phyloP scores from a whole-genome alignment of 2,329 filamentous ascomycete genomes.

The Pseudocercospora pini-densiflorae region DNA sequence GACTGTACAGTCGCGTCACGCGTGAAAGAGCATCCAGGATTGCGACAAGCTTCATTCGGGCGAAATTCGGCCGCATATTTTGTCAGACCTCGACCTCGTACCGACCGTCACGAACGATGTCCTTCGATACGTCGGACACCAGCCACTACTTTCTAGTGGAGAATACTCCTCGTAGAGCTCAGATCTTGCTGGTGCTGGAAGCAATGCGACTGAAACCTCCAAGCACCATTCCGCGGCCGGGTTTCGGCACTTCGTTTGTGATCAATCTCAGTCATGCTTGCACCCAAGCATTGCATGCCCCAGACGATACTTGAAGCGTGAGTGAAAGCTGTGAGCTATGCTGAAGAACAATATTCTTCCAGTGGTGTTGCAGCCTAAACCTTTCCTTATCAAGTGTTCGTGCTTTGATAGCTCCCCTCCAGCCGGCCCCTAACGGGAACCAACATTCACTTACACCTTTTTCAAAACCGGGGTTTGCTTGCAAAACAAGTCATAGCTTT shows the following conservation, averaged over 20 bases:
- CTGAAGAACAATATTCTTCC: background rate
- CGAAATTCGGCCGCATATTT: background rate
- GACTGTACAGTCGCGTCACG: no score
- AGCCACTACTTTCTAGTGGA: no score
- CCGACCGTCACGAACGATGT: no score
- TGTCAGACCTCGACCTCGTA: background rate
- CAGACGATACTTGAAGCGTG: background rate
- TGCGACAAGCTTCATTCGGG: background rate
- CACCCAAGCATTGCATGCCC: background rate
- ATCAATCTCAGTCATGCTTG: background rate
- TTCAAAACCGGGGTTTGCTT: background rate
- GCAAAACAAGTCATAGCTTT: background rate
- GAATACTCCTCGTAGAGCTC: no score
- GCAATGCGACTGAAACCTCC: background rate
- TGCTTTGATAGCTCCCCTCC: background rate
- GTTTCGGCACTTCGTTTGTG: background rate
- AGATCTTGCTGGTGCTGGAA: no score
- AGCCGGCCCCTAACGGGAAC: background rate
- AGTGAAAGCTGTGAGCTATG: background rate
- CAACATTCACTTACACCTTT: conserved; percentile 4
- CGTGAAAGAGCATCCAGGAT: background rate
- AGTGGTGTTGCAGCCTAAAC: background rate
- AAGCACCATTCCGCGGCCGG: background rate
- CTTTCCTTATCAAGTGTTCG: background rate
- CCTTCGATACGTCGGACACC: no score